These are phyloP conservation scores for Ambispora gerdemannii DNA, from an alignment of 192 early-diverging fungal genomes.

Conservation along the genomic window DNA sequence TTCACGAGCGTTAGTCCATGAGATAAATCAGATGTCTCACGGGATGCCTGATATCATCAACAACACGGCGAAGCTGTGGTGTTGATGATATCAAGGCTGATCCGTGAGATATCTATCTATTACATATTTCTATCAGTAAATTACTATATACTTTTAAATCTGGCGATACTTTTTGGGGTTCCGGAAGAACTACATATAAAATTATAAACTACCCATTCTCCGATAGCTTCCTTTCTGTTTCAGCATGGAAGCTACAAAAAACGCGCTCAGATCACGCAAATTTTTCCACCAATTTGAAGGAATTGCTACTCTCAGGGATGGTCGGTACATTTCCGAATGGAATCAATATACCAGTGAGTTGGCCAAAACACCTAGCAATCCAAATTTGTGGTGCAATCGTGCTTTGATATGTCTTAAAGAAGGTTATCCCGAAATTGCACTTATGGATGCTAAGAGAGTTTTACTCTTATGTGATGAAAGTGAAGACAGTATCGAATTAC, in stretches of 20 bases:
- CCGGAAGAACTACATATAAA: no score
- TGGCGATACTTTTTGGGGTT: no score
- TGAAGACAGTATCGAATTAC: slow-evolving; percentile 15
- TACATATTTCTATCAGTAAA: no score
- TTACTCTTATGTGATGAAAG: slow-evolving; percentile 15
- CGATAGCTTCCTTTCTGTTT: background rate
- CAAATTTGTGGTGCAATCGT: slow-evolving; percentile 10
- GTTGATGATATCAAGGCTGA: no score
- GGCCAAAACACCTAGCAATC: slow-evolving; percentile 1
- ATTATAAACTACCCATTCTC: no score
- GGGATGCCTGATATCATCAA: no score
- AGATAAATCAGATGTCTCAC: no score
- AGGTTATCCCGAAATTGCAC: slow-evolving; percentile 16
- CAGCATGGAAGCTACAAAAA: background rate
- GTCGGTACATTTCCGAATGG: slow-evolving; percentile 3
- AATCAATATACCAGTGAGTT: slow-evolving; percentile 8
- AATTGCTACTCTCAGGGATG: slow-evolving; percentile 1
- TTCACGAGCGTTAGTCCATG: no score
- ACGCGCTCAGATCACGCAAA: background rate
- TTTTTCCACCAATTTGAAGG: slow-evolving; percentile 16
- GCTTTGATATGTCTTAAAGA: slow-evolving; percentile 14
- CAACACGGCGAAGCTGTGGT: no score
- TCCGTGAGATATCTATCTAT: no score
- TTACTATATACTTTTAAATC: no score
- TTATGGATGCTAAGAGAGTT: slow-evolving; percentile 19